Base-by-base conservation (phyloP, 1,284 basidiomycete genomes). In the Cryptococcus floricola region DNA sequence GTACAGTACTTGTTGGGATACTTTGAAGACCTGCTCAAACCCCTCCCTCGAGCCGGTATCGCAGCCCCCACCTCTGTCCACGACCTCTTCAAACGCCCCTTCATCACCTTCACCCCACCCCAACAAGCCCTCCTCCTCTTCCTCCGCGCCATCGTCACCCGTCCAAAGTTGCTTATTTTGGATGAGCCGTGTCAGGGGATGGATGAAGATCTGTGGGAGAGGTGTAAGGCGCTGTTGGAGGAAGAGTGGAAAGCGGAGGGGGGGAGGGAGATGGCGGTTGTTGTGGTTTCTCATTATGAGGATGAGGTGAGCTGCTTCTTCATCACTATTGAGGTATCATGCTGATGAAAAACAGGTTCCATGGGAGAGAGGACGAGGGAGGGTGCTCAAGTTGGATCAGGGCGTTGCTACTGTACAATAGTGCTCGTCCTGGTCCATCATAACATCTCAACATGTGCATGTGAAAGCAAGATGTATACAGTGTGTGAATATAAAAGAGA, bases 171-270 rank as follows among this genome's bases (percentile, higher is more conserved):
- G 39, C 79, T 96, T 10, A 80, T 96, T 12, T 77, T 96, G 39
- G 93, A 97, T 68, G 93, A 97, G 71, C 88, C 87, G 12, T 91
- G 89, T 82, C 85, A 88, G 31, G 92, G 91, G 31, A 92, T 96
- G 88, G 87, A 89, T 66, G 85, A 85, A 54, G 76, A 74, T 9
- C 89, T 90, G 83, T 83, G 93, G 48, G 75, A 73, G 13, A 82
- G 81, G 44, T 87, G 85, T 45, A 79, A 83, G 58, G 65, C 63
- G 43, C 88, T 90, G 66, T 70, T 97, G 37, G 73, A 79, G 38
- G 77, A 80, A 10, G 79, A 81, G n/a, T 84, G 82, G 45, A 73
- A 83, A 19, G 42, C 38, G 13, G 54, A 56, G 34, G 62, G 67
- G 48, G 77, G 80, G 14, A 63, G 74, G 25, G 78, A 83, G 34